Evolutionary conservation across 2,329 filamentous ascomycete species (phyloP).

Genomic region (Alternaria triticina): DNA sequence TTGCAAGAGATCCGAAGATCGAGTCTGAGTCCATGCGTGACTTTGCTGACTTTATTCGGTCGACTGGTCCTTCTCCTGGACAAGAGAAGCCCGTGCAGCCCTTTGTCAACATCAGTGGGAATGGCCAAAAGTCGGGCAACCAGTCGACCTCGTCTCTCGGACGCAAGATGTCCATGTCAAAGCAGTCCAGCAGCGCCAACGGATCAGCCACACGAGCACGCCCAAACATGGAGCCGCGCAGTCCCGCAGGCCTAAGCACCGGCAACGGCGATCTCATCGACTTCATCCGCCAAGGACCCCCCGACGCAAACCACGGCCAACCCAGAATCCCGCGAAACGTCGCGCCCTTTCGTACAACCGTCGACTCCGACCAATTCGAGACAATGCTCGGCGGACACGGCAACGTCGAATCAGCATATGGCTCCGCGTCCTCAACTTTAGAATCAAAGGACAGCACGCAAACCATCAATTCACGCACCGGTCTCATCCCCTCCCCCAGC

Average conservation of each 20-base stretch:
- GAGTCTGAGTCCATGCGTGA: constrained; percentile 76
- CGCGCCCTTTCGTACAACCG: constrained; percentile 82
- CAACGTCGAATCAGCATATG: constrained; percentile 43
- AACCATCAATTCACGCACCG: constrained; percentile 78
- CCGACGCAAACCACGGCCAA: constrained; percentile 62
- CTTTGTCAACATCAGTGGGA: constrained; percentile 37
- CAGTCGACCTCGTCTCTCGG: constrained; percentile 35
- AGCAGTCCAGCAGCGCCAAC: constrained; percentile 24
- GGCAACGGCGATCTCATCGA: constrained; percentile 86
- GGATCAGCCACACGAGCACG: constrained; percentile 36
- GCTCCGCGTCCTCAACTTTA: constrained; percentile 44
- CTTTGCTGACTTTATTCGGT: constrained; percentile 88
- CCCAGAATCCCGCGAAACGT: constrained; percentile 82
- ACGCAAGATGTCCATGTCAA: constrained; percentile 35
- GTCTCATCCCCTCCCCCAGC: constrained; percentile 58
- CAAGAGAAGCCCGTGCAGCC: constrained; percentile 43
- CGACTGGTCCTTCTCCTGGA: constrained; percentile 67
- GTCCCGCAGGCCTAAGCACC: constrained; percentile 70
- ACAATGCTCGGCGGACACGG: constrained; percentile 42
- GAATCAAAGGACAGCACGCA: constrained; percentile 55
- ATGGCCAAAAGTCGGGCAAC: constrained; percentile 22
- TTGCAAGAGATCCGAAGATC: constrained; percentile 75
- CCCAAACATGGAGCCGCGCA: constrained; percentile 62
- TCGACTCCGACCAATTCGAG: constrained; percentile 81
- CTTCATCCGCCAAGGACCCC: constrained; percentile 89